Conservation (phyloP, 106 monocot species). For the Dendrobium huoshanense region DNA sequence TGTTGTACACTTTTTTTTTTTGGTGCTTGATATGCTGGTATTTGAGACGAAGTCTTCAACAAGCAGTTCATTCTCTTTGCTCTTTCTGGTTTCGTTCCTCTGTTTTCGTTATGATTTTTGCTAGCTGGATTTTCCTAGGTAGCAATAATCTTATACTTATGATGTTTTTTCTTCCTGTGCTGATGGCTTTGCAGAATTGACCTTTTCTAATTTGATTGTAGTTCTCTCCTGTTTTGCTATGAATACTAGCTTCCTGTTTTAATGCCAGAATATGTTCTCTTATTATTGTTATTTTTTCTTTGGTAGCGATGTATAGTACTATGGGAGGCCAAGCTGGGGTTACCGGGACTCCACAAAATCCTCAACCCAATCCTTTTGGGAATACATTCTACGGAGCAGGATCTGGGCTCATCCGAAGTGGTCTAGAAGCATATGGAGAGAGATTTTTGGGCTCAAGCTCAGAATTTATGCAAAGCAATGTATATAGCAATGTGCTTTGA, state of each 20-base stretch:
- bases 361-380: constrained; percentile 33
- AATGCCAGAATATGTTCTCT: background rate
- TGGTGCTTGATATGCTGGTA: no score
- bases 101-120: no score
- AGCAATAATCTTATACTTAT: no score
- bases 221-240: no score
- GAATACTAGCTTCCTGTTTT: background rate
- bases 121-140: no score
- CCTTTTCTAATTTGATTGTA: no score
- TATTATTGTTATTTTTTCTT: background rate
- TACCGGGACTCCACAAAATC: constrained; percentile 24
- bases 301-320: constrained; percentile 32
- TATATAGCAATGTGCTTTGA: constrained; percentile 7
- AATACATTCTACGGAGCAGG: constrained; percentile 38
- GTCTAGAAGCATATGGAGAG: constrained; percentile 26
- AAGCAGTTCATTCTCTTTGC: no score
- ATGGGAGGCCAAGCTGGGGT: constrained; percentile 17
- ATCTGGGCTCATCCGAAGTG: constrained; percentile 32
- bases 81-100: no score
- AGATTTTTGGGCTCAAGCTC: constrained; percentile 24
- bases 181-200: no score
- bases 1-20: no score
- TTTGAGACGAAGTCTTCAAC: no score
- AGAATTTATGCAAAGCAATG: constrained; percentile 41
- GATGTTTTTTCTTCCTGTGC: no score